A percentile compares a stretch with the other conserved stretches of the same genome.
phyloP scores from a whole-genome alignment of 1,139 yeast genomes.

The Candida freyschussii region DNA sequence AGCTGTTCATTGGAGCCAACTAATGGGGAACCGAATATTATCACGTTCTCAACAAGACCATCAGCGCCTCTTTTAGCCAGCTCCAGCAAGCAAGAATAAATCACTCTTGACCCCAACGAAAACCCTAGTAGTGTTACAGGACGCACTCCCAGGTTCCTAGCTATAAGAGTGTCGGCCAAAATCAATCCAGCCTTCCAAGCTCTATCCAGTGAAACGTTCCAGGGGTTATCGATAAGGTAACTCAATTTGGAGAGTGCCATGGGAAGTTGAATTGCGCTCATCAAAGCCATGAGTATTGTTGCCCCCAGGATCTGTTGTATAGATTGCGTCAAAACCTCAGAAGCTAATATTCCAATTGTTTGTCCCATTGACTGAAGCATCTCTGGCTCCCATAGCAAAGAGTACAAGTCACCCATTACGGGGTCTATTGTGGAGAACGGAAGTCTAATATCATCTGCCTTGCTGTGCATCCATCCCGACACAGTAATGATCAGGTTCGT shows the following conservation, averaged over 20 bases:
- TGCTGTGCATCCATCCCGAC: slow-evolving; percentile 97
- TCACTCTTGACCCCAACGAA: slow-evolving; percentile 89
- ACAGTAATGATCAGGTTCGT: slow-evolving; percentile 87
- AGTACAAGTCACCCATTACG: slow-evolving; percentile 92
- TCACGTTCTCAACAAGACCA: slow-evolving; percentile 88
- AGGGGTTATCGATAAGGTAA: slow-evolving; percentile 90
- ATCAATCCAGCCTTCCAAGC: slow-evolving; percentile 97
- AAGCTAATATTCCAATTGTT: slow-evolving; percentile 87
- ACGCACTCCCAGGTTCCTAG: slow-evolving; percentile 85
- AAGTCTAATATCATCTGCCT: slow-evolving; percentile 89
- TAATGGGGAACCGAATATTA: slow-evolving; percentile 83
- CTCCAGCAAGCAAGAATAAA: slow-evolving; percentile 85
- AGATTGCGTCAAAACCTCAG: slow-evolving; percentile 88
- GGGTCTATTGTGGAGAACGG: slow-evolving; percentile 98
- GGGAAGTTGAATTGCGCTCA: slow-evolving; percentile 95
- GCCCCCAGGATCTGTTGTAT: slow-evolving; percentile 94
- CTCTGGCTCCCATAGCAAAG: slow-evolving; percentile 96
- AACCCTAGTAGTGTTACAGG: slow-evolving; percentile 94
- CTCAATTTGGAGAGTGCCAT: slow-evolving; percentile 87
- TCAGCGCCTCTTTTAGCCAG: slow-evolving; percentile 80
- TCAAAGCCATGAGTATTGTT: slow-evolving; percentile 83
- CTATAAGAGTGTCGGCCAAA: slow-evolving; percentile 82
- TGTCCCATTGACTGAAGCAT: slow-evolving; percentile 96
- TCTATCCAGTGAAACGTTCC: slow-evolving; percentile 95
- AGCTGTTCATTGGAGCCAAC: slow-evolving; percentile 76